phyloP scores from a whole-genome alignment of 176 grass and related monocot species.

The Oryza glaberrima region DNA sequence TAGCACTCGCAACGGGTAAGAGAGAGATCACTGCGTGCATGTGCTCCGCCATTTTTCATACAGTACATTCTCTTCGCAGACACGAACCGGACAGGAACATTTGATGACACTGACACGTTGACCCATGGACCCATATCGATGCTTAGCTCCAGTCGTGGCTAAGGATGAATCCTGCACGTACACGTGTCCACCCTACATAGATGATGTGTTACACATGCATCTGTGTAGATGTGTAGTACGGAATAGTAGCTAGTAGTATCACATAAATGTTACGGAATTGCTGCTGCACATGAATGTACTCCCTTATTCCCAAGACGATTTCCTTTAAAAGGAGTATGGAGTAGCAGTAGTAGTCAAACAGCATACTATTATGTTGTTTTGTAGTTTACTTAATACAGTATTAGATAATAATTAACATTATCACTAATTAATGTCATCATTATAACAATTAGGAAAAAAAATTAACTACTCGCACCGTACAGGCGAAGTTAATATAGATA shows the following conservation, averaged over 20 bases:
- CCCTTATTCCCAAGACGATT: too few relatives aligned
- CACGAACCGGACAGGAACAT: too few relatives aligned
- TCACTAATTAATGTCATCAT: background rate
- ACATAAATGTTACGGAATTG: background rate
- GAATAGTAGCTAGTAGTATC: background rate
- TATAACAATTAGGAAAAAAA: too few relatives aligned
- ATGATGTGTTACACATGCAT: slow-evolving; percentile 11
- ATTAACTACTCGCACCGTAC: too few relatives aligned
- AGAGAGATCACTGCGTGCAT: too few relatives aligned
- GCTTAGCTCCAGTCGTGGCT: background rate
- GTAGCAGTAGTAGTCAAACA: background rate
- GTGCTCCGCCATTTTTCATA: too few relatives aligned
- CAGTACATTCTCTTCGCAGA: background rate
- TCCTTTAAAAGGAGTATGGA: too few relatives aligned
- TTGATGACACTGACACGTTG: background rate
- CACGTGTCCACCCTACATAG: background rate
- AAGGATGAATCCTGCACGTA: background rate
- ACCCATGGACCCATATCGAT: background rate
- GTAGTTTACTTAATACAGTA: too few relatives aligned
- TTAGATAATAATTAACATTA: background rate
- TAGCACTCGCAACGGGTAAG: background rate
- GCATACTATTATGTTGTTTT: background rate
- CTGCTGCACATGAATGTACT: background rate
- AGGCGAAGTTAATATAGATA: too few relatives aligned
- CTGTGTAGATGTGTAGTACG: background rate